Base-by-base conservation (phyloP, 139 green algal species). In the Nannochloris sp. region DNA sequence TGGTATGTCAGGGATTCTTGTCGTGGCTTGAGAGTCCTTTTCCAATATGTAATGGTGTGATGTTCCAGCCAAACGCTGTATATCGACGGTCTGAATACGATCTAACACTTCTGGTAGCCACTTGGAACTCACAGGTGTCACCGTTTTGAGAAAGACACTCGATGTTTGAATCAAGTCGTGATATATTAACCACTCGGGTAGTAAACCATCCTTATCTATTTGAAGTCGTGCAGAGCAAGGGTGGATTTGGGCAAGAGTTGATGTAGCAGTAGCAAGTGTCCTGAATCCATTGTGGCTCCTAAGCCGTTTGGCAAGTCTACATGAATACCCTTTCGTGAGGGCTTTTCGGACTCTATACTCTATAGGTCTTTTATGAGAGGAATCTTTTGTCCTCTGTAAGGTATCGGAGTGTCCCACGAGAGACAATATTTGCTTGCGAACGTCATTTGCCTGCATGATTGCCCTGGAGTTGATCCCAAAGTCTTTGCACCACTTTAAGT, bases 141-240 rank as follows among this genome's bases (percentile, higher is more conserved):
- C 88, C 64, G 85, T 73, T 43, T 79, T 73, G 23, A 97, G 72
- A 70, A 91, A 94, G 4, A 84, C 76, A 2, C 77, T 65, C 1
- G 68, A 77, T 1, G 86, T 94, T 28, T 78, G 65, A 23, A 97
- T 78, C 20, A 95, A 76, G 77, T 95, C 87, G 61, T 96, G 87
- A 68, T 95, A 97, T 12, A 97, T 61, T 4, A 97, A 50, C 86
- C 89, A 97, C 65, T 95, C 87, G 9, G 91, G 91, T 43, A 92
- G 74, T 67, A 97, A 76, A 4, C 91, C 91, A 45, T 95, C 85
- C 5, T 82, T 85, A 61, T 97, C 91, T 53, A 80, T 78, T 2
- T 48, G 31, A 56, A 93, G 64, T 3, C 40, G 33, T 5, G 79
- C 73, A 12, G 65, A 80, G 44, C 71, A 76, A 11, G 87, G 90